Base-by-base conservation (phyloP, 805 yeast species). In the Hanseniaspora taiwanica region DNA sequence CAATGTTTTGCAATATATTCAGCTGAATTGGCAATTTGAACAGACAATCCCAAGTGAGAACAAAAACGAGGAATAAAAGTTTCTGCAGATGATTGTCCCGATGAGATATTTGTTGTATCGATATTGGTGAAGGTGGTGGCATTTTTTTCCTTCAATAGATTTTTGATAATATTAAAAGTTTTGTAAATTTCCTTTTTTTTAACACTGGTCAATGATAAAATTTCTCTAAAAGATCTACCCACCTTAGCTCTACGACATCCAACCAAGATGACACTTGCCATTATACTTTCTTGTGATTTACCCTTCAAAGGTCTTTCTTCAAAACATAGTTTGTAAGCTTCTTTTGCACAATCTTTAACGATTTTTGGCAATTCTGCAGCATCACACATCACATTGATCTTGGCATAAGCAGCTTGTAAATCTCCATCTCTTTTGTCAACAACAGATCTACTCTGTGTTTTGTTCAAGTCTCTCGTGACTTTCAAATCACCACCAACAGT, bases 281-380 rank as follows among this genome's bases (percentile, higher is more conserved):
- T 86, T 35, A 91, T 83, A 46, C 87, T 76, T 58, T 86, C 96
- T 52, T 83, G 87, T 0, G 94, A 79, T 56, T 91, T 85, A 42
- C 96, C 96, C 55, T 87, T 76, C 52, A 91, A 68, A 8, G 79
- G 72, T 51, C 78, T 75, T 48, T 86, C 94, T 48, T 89, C 96
- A 52, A 84, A 78, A 17, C 89, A 94, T 42, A 87, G 61, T 57
- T 87, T 86, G 59, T 82, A 91, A 20, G 93, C 95, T 62, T 91
- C 96, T 57, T 91, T 91, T 21, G 97, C 96, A 48, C 95, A 93
- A 60, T 91, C 97, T 55, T 86, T 95, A 3, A 91, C 97, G 46
- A 91, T 84, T 54, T 83, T 81, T 9, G 98, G 96, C 40, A 89
- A 63, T 57, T 86, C 91, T 49, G 84, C 91, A 10, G 96, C 96